Conservation (phyloP, 2,329 filamentous ascomycete genomes). For the Phymatotrichopsis omnivora region DNA sequence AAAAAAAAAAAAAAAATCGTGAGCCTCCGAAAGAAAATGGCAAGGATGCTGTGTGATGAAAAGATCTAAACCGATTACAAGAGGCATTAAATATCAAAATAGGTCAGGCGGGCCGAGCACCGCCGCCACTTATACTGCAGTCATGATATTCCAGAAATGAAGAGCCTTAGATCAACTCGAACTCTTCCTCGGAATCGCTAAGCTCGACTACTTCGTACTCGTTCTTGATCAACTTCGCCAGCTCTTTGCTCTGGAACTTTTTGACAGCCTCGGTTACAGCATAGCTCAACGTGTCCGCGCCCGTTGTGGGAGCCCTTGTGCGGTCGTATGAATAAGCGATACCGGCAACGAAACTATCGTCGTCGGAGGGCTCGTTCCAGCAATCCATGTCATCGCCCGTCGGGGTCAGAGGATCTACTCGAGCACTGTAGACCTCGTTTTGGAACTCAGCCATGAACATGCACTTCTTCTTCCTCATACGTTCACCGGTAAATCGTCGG, state of each 20-base stretch:
- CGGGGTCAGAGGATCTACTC: slow-evolving; percentile 15
- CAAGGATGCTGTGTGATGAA: neutral
- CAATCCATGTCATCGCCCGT: slow-evolving; percentile 7
- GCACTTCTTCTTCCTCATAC: slow-evolving; percentile 17
- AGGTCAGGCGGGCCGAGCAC: slow-evolving; percentile 1
- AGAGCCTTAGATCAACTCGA: slow-evolving; percentile 25
- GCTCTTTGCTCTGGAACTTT: slow-evolving; percentile 31
- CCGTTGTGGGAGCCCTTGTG: slow-evolving; percentile 23
- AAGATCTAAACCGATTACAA: slow-evolving; percentile 9
- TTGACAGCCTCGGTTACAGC: slow-evolving; percentile 30
- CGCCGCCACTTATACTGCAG: slow-evolving; percentile 8
- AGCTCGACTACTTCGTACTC: slow-evolving; percentile 30
- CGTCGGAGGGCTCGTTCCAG: slow-evolving; percentile 26
- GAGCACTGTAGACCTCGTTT: slow-evolving; percentile 23
- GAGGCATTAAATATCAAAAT: slow-evolving; percentile 7
- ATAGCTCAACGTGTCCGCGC: slow-evolving; percentile 27
- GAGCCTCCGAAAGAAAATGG: slow-evolving; percentile 9
- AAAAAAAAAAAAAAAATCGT: slow-evolving; percentile 11
- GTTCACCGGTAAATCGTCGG: slow-evolving; percentile 19
- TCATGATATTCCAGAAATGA: too few species aligned
- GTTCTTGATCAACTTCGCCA: slow-evolving; percentile 31
- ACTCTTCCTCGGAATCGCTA: slow-evolving; percentile 27
- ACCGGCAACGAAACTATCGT: slow-evolving; percentile 23
- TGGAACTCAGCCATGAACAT: slow-evolving; percentile 11
- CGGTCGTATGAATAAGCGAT: slow-evolving; percentile 30